Evolutionary conservation across 208 protist genomes (phyloP).

Genomic region (Borovskyia barvae): DNA sequence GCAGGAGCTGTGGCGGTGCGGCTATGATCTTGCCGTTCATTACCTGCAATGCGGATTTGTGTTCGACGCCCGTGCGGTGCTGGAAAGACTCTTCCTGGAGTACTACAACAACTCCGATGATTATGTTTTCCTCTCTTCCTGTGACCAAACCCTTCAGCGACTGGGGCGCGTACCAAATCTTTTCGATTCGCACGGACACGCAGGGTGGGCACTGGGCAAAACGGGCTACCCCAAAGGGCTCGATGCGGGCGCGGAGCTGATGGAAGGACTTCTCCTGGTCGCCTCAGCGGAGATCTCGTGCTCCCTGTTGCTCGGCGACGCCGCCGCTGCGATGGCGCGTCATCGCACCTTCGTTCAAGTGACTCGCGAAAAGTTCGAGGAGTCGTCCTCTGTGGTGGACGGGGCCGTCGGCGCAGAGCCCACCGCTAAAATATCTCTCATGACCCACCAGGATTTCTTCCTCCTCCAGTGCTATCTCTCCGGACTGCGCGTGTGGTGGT

Average conservation of each 20-base stretch:
- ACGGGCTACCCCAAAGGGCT: conserved; percentile 53
- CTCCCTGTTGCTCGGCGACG: conserved; percentile 38
- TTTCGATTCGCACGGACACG: conserved; percentile 39
- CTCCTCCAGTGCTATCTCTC: conserved; percentile 67
- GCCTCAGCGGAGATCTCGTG: conserved; percentile 56
- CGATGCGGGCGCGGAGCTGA: conserved; percentile 38
- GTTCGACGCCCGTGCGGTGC: conserved; percentile 40
- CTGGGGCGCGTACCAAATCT: conserved; percentile 51
- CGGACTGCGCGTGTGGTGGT: conserved; percentile 41
- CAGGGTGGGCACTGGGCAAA: conserved; percentile 9
- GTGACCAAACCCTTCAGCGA: conserved; percentile 34
- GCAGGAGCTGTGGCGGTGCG: conserved; percentile 59
- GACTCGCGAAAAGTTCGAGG: conserved; percentile 71
- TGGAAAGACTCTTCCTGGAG: conserved; percentile 55
- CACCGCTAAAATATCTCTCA: neutral
- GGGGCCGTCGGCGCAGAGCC: neutral
- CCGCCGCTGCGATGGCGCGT: conserved; percentile 26
- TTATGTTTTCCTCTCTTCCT: conserved; percentile 48
- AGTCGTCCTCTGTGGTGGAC: conserved; percentile 16
- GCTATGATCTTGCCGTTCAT: conserved; percentile 68
- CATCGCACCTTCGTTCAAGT: conserved; percentile 64
- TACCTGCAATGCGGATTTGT: conserved; percentile 80
- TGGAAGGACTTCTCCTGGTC: conserved; percentile 68
- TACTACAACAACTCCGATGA: conserved; percentile 90
- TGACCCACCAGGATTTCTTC: conserved; percentile 53